Conservation (phyloP, 2,329 filamentous ascomycete species). For the Aspergillus pseudoterreus region DNA sequence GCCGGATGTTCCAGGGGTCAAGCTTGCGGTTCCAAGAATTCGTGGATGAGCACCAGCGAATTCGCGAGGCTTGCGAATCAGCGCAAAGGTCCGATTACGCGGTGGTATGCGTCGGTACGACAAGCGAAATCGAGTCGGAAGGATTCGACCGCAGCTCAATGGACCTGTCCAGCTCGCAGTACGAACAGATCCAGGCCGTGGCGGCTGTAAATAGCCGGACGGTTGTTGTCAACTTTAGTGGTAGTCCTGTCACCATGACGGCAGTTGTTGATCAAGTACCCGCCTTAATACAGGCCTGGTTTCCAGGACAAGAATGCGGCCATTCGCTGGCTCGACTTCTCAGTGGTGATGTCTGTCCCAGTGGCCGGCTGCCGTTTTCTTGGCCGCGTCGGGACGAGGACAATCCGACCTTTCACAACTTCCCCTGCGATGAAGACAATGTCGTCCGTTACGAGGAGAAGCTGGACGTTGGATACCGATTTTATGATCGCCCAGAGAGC, state of each 20-base stretch:
- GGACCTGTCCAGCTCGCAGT: constrained; percentile 8
- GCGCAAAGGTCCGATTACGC: constrained; percentile 7
- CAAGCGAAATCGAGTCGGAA: constrained; percentile 11
- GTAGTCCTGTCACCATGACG: constrained; percentile 40
- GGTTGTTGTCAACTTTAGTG: constrained; percentile 9
- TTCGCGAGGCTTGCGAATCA: constrained; percentile 2
- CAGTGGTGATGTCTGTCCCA: constrained; percentile 61
- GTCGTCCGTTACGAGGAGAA: constrained; percentile 62
- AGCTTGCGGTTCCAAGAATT: too few relatives aligned
- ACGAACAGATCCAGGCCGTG: constrained; percentile 8
- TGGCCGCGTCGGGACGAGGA: constrained; percentile 64
- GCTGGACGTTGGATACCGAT: constrained; percentile 68
- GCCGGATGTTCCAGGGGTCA: background rate
- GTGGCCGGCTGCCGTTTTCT: constrained; percentile 61
- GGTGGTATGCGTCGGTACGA: constrained; percentile 10
- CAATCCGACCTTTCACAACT: constrained; percentile 69
- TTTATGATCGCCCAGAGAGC: constrained; percentile 60
- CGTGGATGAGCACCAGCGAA: too few relatives aligned
- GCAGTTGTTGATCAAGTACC: constrained; percentile 61
- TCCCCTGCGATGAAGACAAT: constrained; percentile 61
- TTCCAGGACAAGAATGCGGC: constrained; percentile 66
- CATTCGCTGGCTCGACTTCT: constrained; percentile 66
- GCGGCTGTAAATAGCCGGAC: constrained; percentile 9
- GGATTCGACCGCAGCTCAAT: constrained; percentile 10
- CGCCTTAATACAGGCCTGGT: constrained; percentile 68